A percentile compares a stretch with the other conserved stretches of the same genome.
Evolutionary conservation across 257 asterid genomes (phyloP).

Genomic region (Plantago elongata): DNA sequence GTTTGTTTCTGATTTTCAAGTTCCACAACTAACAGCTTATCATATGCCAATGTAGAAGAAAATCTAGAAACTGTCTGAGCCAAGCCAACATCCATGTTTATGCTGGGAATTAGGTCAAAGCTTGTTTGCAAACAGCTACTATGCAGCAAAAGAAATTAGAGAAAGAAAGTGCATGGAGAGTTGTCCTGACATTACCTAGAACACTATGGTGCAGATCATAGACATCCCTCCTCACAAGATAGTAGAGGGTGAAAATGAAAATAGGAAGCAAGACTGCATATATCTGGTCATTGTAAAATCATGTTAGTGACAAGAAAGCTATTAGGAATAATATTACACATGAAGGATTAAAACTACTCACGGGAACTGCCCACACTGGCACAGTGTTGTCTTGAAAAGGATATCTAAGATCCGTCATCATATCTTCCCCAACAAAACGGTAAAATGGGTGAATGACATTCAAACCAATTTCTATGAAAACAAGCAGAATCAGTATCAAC

Average conservation of each 20-base stretch:
- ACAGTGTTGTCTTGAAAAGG: constrained; percentile 79
- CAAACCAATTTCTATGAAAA: constrained; percentile 41
- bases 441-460: constrained; percentile 51
- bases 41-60: too few species aligned
- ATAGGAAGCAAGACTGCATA: constrained; percentile 75
- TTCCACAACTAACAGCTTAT: too few species aligned
- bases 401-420: constrained; percentile 72
- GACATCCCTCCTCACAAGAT: constrained; percentile 62
- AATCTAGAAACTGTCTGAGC: too few species aligned
- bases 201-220: constrained; percentile 78
- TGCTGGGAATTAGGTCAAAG: too few species aligned
- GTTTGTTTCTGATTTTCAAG: too few species aligned
- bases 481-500: constrained; percentile 65
- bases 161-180: neutral
- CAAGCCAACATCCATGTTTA: too few species aligned
- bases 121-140: too few species aligned
- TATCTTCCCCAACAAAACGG: constrained; percentile 70
- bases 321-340: neutral
- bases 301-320: constrained; percentile 12
- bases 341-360: constrained; percentile 33
- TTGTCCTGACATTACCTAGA: constrained; percentile 44
- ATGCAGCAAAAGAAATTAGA: neutral
- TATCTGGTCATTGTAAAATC: constrained; percentile 33
- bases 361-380: constrained; percentile 87
- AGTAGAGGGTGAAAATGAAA: constrained; percentile 49